These are phyloP conservation scores for Sophora flavescens DNA, from an alignment of 306 rosid genomes.

Conservation along the genomic window DNA sequence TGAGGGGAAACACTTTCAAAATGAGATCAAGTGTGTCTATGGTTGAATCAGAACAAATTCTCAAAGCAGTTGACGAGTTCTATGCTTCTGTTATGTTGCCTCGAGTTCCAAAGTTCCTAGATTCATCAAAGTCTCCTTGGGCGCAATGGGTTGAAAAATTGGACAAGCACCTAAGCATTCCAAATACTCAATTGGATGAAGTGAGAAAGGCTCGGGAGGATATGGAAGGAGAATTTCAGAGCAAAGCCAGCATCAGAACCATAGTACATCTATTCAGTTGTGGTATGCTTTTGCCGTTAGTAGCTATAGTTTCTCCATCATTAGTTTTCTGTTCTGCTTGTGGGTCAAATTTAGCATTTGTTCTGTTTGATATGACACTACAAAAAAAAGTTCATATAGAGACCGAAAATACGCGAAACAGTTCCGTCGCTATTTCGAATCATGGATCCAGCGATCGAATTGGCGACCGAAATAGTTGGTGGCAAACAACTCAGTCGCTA, in stretches of 20 bases:
- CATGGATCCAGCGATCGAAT: no score
- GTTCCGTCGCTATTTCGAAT: no score
- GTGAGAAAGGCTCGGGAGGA: slow-evolving; percentile 79
- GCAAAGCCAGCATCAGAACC: no score
- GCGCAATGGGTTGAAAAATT: slow-evolving; percentile 72
- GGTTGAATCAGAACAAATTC: slow-evolving; percentile 76
- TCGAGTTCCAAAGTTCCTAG: slow-evolving; percentile 69
- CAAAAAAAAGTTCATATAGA: no score
- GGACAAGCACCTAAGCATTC: slow-evolving; percentile 73
- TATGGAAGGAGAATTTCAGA: no score
- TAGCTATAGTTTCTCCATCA: slow-evolving; percentile 1
- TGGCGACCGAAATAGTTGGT: no score
- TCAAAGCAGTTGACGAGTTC: slow-evolving; percentile 77
- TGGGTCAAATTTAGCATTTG: neutral
- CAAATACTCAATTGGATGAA: slow-evolving; percentile 67
- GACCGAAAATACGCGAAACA: no score
- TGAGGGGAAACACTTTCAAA: slow-evolving; percentile 74
- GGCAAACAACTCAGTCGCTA: no score
- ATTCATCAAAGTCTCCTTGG: no score
- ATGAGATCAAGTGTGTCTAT: slow-evolving; percentile 62
- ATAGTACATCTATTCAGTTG: no score
- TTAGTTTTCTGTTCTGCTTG: slow-evolving; percentile 12
- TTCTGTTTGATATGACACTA: no score
- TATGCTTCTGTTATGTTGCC: slow-evolving; percentile 77
- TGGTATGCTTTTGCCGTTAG: slow-evolving; percentile 27